Conservation (phyloP, 2,329 filamentous ascomycete genomes). For the Trichoderma simmonsii region DNA sequence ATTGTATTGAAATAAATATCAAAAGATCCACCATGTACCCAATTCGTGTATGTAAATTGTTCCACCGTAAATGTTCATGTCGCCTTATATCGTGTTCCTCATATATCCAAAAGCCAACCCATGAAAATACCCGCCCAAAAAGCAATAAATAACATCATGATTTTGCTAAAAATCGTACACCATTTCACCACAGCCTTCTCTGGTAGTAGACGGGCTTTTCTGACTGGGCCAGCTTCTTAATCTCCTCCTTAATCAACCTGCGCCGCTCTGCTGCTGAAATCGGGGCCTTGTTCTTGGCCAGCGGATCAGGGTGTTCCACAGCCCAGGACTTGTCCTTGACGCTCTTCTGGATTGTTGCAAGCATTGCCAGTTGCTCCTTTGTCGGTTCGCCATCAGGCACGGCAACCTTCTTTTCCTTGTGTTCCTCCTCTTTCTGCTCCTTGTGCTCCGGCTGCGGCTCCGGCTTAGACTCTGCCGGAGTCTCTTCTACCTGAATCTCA, state of each 20-base stretch:
- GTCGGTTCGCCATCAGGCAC: conserved; percentile 20
- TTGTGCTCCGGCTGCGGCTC: conserved; percentile 27
- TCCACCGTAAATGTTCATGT: background rate
- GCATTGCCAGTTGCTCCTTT: conserved; percentile 31
- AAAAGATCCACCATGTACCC: background rate
- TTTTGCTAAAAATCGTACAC: no score
- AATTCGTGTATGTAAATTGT: background rate
- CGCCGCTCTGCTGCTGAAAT: conserved; percentile 53
- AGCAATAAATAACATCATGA: background rate
- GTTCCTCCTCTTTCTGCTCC: conserved; percentile 19
- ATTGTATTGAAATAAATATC: background rate
- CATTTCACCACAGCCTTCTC: conserved; percentile 48
- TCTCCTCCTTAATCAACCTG: conserved; percentile 56
- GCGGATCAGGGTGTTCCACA: conserved; percentile 36
- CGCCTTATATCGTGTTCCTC: background rate
- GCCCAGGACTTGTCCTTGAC: conserved; percentile 34
- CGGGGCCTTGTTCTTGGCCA: conserved; percentile 42
- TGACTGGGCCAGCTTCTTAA: conserved; percentile 45
- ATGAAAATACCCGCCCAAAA: background rate
- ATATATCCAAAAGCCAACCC: background rate
- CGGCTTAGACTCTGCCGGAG: background rate
- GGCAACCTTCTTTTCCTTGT: background rate
- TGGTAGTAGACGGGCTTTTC: conserved; percentile 52
- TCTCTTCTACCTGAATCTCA: conserved; percentile 21
- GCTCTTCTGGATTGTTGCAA: conserved; percentile 33